Evolutionary conservation across 1,139 yeast species (phyloP), one percentile per base, ranked within the genome.

Genomic region (Blastobotrys raffinosifermentans): DNA sequence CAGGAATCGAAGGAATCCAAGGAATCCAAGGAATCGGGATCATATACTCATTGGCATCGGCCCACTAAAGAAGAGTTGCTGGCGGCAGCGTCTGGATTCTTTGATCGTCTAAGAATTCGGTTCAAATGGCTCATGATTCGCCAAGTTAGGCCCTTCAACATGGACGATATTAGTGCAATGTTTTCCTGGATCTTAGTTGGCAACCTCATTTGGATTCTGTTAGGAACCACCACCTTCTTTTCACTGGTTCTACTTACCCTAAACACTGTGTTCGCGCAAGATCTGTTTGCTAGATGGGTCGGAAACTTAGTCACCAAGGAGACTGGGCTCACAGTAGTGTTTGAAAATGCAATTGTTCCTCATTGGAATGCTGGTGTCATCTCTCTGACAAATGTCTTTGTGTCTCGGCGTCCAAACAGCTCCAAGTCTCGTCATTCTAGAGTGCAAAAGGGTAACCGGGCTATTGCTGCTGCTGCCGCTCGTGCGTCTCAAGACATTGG

Each of bases 261-360:
- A 58, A 87, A 87, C 55, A 84, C 96, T 0, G 89, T 87, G 7
- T 77, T 84, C 54, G 94, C 95, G 1, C 95, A 89, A 55, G 96
- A 89, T 55, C 75, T 78, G 44, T 80, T 89, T 31, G 97, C 96
- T 1, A 67, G 81, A 35, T 72, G 74, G 48, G 68, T 87, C 26
- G 97, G 97, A 7, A 84, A 83, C 52, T 65, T 84, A 39, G 73
- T 91, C 42, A 89, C 98, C 10, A 75, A 75, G 47, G 91, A 87
- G 52, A 78, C 94, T 2, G 85, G 87, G n/a, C 63, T 89, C 49
- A 78, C 83, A 0, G 96, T 91, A 9, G 79, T 86, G 1, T 91
- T 91, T 55, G 98, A 91, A 55, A 81, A 77, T 55, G 98, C 98
- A 2, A 84, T 89, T 42, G 94, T 87, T 3, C 97, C 97, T 0